Evolutionary conservation across 768 basidiomycete species (phyloP).

Genomic region (Naganishia onofrii): DNA sequence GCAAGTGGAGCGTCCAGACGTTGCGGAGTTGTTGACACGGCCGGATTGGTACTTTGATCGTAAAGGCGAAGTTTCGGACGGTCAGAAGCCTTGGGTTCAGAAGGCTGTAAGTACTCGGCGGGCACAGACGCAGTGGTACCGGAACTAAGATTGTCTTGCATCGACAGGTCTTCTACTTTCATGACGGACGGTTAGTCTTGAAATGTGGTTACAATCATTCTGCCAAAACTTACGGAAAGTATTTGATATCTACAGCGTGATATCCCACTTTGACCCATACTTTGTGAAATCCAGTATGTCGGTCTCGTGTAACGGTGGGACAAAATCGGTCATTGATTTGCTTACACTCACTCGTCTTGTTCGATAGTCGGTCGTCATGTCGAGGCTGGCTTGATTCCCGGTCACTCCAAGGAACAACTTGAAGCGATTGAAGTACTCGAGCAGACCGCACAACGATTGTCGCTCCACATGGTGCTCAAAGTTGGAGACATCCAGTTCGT

Average conservation of each 20-base stretch:
- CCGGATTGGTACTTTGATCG: conserved; percentile 52
- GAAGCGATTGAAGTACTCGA: conserved; percentile 48
- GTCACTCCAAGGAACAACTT: conserved; percentile 38
- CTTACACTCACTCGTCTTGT: conserved; percentile 2
- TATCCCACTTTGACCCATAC: conserved; percentile 44
- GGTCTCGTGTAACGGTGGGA: background rate
- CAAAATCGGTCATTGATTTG: background rate
- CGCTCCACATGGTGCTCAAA: conserved; percentile 49
- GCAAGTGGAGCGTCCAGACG: conserved; percentile 47
- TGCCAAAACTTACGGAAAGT: background rate
- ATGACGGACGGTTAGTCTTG: conserved; percentile 34
- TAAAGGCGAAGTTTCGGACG: conserved; percentile 49
- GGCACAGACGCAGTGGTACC: background rate
- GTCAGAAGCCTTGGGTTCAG: conserved; percentile 41
- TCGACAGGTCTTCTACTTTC: conserved; percentile 38
- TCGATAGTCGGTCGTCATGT: conserved; percentile 38
- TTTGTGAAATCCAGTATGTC: conserved; percentile 41
- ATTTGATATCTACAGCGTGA: conserved; percentile 22
- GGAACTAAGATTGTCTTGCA: background rate
- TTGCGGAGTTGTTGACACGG: conserved; percentile 39
- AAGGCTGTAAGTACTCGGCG: conserved; percentile 31
- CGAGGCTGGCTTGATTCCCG: conserved; percentile 41
- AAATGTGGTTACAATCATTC: background rate
- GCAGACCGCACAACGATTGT: conserved; percentile 43
- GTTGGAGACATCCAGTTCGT: conserved; percentile 50